Evolutionary conservation across 78 protist genomes (phyloP), one percentile per base, ranked within the genome.

Genomic region (Speleostelium caveatum): DNA sequence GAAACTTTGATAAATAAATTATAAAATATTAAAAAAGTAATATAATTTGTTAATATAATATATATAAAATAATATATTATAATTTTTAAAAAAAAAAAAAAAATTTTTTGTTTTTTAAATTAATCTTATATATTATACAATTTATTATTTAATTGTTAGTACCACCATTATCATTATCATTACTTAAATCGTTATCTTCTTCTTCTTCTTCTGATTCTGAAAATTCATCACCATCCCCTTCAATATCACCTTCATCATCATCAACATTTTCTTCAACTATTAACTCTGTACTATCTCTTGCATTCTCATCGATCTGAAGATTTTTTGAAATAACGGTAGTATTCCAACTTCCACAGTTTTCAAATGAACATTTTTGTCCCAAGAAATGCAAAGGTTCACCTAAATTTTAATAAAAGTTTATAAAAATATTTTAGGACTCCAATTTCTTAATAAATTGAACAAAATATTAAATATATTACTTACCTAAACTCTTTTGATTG

Each of bases 281-380:
- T 4, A 42, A 22, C 17, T 10, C 38, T 35, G 66, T 8, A 24
- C 41, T 71, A 12, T 73, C 41, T 21, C 32, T 1, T 49, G 45
- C 62, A 26, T 28, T 67, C 12, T 51, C 42, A 39, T 86, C 93
- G 0, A 75, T 41, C 30, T 28, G n/a, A 22, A 75, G 8, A 66
- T 86, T 55, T n/a, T 58, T 65, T 36, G 61, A 38, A 14, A 53
- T 63, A 21, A 63, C 56, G 14, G 83, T 80, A 22, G 96, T 93
- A 61, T 93, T 93, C 55, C 66, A 93, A 12, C 89, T 68, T 0
- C 78, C 86, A 45, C 96, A 93, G 1, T 21, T 10, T 0, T 8
- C 24, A n/a, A n/a, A n/a, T 10, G 30, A 1, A 60, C 96, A 93
- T 80, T 93, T 93, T 42, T 83, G 86, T 32, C 87, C 75, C 35